Evolutionary conservation across 306 rosid species (phyloP).

Genomic region (Vicia faba): DNA sequence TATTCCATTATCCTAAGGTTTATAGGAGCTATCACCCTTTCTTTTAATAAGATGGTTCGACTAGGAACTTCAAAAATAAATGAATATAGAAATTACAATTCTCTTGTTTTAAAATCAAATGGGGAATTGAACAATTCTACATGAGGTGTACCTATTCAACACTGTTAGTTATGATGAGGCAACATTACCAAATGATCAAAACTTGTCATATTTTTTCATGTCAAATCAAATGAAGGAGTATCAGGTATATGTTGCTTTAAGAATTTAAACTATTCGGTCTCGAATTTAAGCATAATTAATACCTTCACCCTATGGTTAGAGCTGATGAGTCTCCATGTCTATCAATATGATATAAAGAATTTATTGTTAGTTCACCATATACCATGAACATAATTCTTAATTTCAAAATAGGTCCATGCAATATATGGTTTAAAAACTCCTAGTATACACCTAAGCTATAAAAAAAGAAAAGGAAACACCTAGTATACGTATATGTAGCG

Average conservation of each 20-base stretch:
- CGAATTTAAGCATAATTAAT: neutral
- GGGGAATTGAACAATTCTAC: neutral
- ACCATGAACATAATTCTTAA: neutral
- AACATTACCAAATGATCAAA: neutral
- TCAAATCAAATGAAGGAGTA: slow-evolving; percentile 13
- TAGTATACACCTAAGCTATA: no score
- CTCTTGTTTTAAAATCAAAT: neutral
- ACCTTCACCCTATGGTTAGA: neutral
- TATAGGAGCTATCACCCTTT: no score
- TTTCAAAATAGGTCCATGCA: neutral
- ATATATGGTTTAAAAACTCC: neutral
- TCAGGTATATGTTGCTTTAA: neutral
- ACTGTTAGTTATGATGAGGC: neutral
- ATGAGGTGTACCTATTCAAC: neutral
- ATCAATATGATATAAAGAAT: neutral
- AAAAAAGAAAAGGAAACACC: no score
- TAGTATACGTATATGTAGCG: no score
- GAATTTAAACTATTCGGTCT: neutral
- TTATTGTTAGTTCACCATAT: slow-evolving; percentile 1
- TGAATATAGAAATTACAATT: neutral
- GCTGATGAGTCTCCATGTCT: neutral
- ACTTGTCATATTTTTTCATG: neutral
- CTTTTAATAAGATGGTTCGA: no score
- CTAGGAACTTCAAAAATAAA: neutral
- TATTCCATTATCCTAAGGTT: no score